Conservation (phyloP, 176 grass and related monocot genomes). For the Miscanthus lutarioriparius region DNA sequence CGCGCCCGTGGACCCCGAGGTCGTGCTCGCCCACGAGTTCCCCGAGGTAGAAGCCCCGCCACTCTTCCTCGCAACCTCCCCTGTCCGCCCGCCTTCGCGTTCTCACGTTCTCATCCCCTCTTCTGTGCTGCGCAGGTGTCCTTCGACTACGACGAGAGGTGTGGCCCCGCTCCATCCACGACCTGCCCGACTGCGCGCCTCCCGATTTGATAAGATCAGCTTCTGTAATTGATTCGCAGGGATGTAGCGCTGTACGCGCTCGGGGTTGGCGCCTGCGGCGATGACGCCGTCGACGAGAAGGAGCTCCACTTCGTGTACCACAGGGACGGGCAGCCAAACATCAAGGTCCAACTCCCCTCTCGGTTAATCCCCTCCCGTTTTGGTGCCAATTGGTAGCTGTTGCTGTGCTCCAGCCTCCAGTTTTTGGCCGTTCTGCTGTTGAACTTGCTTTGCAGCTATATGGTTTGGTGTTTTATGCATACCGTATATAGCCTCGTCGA, state of each 20-base stretch:
- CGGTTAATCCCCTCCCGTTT: slow-evolving; percentile 7
- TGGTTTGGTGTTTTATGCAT: not conserved
- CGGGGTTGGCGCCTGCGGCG: slow-evolving; percentile 71
- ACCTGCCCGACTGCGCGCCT: not conserved
- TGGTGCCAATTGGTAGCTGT: not conserved
- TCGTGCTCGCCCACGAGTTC: slow-evolving; percentile 76
- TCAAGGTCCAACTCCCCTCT: slow-evolving; percentile 59
- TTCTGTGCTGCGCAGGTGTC: slow-evolving; percentile 36
- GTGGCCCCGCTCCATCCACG: not conserved
- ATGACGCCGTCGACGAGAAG: slow-evolving; percentile 84
- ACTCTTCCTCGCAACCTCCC: not conserved
- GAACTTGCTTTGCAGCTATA: not conserved
- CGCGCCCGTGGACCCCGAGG: slow-evolving; percentile 48
- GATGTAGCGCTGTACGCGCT: slow-evolving; percentile 85
- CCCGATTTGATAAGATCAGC: not conserved
- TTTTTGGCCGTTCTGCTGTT: not conserved
- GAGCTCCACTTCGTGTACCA: slow-evolving; percentile 86
- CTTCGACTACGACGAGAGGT: slow-evolving; percentile 84
- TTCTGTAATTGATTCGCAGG: slow-evolving; percentile 46
- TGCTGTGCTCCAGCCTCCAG: not conserved
- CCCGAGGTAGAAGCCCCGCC: slow-evolving; percentile 47
- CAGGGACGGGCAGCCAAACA: slow-evolving; percentile 62
- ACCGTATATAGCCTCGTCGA: not conserved
- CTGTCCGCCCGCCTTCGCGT: not conserved
- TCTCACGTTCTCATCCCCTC: not conserved